A percentile compares a stretch with the other conserved stretches of the same genome.
phyloP scores from a whole-genome alignment of 257 asterid genomes.

The Penstemon newberryi region DNA sequence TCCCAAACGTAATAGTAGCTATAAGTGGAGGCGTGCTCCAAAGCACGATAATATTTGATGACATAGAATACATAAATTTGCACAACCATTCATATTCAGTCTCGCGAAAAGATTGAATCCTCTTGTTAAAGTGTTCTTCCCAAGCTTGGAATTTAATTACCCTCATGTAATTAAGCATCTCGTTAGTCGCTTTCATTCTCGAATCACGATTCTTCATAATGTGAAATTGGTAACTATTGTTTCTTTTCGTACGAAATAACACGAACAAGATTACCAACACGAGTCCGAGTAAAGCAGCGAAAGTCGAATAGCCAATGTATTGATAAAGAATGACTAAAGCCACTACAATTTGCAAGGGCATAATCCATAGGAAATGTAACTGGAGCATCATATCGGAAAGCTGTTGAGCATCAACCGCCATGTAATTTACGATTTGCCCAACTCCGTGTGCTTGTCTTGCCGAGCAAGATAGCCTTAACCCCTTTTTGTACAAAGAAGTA shows the following conservation, averaged over 20 bases:
- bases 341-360: slow-evolving; percentile 78
- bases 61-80: slow-evolving; percentile 62
- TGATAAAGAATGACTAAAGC: slow-evolving; percentile 64
- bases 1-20: slow-evolving; percentile 69
- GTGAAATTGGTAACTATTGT: slow-evolving; percentile 64
- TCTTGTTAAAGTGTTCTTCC: slow-evolving; percentile 87
- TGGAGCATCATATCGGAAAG: slow-evolving; percentile 94
- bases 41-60: slow-evolving; percentile 62
- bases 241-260: slow-evolving; percentile 48
- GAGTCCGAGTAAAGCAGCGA: slow-evolving; percentile 59
- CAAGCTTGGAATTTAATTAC: slow-evolving; percentile 96
- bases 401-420: slow-evolving; percentile 98
- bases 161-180: slow-evolving; percentile 89
- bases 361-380: slow-evolving; percentile 74
- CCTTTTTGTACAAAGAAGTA: slow-evolving; percentile 79
- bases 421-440: slow-evolving; percentile 91
- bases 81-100: slow-evolving; percentile 70
- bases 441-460: slow-evolving; percentile 90
- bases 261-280: slow-evolving; percentile 51
- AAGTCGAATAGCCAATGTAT: slow-evolving; percentile 55
- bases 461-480: slow-evolving; percentile 74
- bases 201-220: slow-evolving; percentile 81
- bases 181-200: slow-evolving; percentile 87
- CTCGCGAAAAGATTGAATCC: slow-evolving; percentile 69
- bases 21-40: slow-evolving; percentile 85